phyloP scores from a whole-genome alignment of 129 eudicot genomes.

The Deinandra increscens region DNA sequence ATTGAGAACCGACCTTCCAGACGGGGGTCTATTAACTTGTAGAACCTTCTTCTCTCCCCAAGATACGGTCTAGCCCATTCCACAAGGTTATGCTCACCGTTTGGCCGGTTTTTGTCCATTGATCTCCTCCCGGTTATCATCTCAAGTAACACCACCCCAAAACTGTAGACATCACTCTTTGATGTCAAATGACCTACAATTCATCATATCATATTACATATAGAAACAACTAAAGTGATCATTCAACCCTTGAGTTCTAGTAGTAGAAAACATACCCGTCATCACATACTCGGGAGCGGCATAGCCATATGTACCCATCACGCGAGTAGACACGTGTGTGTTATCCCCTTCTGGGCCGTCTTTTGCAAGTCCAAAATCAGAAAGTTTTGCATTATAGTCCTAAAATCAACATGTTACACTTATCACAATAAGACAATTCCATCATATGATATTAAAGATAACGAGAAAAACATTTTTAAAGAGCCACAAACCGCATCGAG shows the following conservation, averaged over 20 bases:
- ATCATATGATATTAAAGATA: not conserved
- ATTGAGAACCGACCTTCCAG: slow-evolving; percentile 78
- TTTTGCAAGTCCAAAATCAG: slow-evolving; percentile 98
- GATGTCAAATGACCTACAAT: slow-evolving; percentile 78
- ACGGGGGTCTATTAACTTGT: slow-evolving; percentile 63
- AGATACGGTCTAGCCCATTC: slow-evolving; percentile 81
- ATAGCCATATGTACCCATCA: slow-evolving; percentile 92
- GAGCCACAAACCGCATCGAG: slow-evolving; percentile 67
- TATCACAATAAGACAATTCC: not conserved
- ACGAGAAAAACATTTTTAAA: slow-evolving; percentile 10
- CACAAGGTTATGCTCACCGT: slow-evolving; percentile 75
- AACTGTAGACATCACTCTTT: slow-evolving; percentile 85
- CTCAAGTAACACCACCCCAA: slow-evolving; percentile 77
- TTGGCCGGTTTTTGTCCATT: slow-evolving; percentile 72
- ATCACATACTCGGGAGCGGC: slow-evolving; percentile 94
- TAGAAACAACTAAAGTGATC: slow-evolving; percentile 3
- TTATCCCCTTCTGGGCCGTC: slow-evolving; percentile 93
- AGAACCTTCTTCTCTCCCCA: slow-evolving; percentile 59
- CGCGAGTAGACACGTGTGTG: slow-evolving; percentile 86
- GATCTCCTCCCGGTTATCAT: slow-evolving; percentile 75
- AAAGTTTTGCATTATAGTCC: slow-evolving; percentile 95
- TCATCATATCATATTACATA: slow-evolving; percentile 17
- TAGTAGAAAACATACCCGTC: slow-evolving; percentile 51
- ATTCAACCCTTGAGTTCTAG: slow-evolving; percentile 5
- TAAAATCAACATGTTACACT: slow-evolving; percentile 17